phyloP scores from a whole-genome alignment of 305 asterid species.

The Fraxinus greggii region DNA sequence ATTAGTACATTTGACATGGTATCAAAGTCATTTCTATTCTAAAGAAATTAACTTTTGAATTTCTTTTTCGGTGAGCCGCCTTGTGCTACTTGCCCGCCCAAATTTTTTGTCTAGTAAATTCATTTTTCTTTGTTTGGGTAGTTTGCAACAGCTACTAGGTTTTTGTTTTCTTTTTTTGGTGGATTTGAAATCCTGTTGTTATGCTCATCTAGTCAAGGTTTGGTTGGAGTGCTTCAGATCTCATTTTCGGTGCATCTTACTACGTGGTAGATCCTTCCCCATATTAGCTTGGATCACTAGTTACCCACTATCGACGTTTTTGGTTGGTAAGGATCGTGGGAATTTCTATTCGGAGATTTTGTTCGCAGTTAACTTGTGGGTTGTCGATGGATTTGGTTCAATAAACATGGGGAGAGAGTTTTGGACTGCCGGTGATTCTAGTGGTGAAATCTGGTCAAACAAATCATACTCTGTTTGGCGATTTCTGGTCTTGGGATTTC shows the following conservation, averaged over 20 bases:
- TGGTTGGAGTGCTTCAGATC: neutral
- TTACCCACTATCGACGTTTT: neutral
- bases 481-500: neutral
- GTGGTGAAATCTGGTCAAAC: neutral
- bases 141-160: neutral
- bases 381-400: neutral
- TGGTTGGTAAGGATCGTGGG: neutral
- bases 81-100: neutral
- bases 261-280: neutral
- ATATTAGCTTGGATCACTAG: neutral
- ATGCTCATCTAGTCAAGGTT: neutral
- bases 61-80: neutral
- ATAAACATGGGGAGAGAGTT: neutral
- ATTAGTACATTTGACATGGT: neutral
- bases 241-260: neutral
- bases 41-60: neutral
- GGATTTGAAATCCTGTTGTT: neutral
- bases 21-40: neutral
- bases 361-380: neutral
- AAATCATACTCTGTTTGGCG: neutral
- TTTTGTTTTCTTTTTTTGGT: neutral
- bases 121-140: neutral
- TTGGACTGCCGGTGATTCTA: neutral
- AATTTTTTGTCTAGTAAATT: neutral
- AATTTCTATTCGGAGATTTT: neutral